Evolutionary conservation across 2,329 filamentous ascomycete species (phyloP).

Genomic region (Chrysoporthe deuterocubensis): DNA sequence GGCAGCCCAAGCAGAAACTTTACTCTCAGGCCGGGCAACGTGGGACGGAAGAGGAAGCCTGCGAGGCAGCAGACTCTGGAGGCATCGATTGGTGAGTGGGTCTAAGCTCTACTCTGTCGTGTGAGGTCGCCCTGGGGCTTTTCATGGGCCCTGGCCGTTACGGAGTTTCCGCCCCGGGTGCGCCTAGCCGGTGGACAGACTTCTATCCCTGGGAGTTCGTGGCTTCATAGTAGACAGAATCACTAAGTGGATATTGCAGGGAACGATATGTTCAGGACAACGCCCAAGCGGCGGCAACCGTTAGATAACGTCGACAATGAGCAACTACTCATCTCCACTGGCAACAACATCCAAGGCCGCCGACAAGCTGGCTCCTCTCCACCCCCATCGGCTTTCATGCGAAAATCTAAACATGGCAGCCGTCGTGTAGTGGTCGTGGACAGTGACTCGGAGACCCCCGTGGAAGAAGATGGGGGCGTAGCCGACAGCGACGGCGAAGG

Average conservation of each 20-base stretch:
- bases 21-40: constrained; percentile 11
- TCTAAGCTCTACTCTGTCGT: not conserved
- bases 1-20: constrained; percentile 14
- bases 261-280: not conserved
- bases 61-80: constrained; percentile 31
- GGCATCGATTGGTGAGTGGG: constrained; percentile 27
- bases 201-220: not conserved
- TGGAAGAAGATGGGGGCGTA: constrained; percentile 20
- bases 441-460: constrained; percentile 28
- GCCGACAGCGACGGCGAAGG: constrained; percentile 25
- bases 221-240: not conserved
- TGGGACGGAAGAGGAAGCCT: constrained; percentile 21
- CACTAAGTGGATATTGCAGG: not conserved
- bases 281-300: not conserved
- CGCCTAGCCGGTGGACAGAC: not conserved
- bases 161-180: not conserved
- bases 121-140: not conserved
- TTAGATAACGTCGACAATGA: constrained; percentile 25
- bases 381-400: constrained; percentile 23
- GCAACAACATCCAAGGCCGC: not conserved
- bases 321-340: not conserved
- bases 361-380: constrained; percentile 3
- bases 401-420: constrained; percentile 7
- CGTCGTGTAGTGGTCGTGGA: constrained; percentile 17
- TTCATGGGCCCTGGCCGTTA: not conserved